phyloP scores from a whole-genome alignment of 345 rosid species.

The Aurinia saxatilis region DNA sequence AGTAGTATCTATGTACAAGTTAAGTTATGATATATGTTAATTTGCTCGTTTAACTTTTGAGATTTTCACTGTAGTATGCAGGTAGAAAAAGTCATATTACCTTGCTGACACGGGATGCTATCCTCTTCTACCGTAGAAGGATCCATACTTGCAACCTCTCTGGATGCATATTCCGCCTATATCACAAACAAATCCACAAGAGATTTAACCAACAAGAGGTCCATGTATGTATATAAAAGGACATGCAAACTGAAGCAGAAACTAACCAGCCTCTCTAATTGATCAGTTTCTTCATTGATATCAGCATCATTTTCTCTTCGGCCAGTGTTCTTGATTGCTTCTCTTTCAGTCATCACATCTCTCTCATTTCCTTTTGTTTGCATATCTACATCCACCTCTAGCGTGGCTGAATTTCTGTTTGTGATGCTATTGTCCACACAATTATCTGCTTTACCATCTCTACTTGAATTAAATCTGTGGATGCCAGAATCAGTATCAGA shows the following conservation, averaged over 20 bases:
- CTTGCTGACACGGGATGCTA: conserved; percentile 27
- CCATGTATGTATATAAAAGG: neutral
- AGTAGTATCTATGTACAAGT: neutral
- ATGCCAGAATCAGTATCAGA: conserved; percentile 22
- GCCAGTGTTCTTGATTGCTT: conserved; percentile 23
- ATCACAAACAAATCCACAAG: conserved; percentile 15
- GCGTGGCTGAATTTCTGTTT: conserved; percentile 12
- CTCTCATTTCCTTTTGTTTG: conserved; percentile 17
- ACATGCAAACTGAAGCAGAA: conserved; percentile 10
- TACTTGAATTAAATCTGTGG: conserved; percentile 22
- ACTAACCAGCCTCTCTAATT: conserved; percentile 35
- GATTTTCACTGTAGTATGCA: conserved; percentile 5
- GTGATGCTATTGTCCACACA: conserved; percentile 11
- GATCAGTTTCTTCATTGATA: conserved; percentile 24
- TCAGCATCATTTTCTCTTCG: conserved; percentile 23
- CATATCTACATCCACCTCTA: neutral
- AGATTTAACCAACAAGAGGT: conserved; percentile 11
- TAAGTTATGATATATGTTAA: neutral
- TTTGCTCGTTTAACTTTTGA: neutral
- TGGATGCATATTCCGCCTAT: conserved; percentile 30
- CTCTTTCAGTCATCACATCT: conserved; percentile 12
- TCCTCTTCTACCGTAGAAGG: conserved; percentile 20
- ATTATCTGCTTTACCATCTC: conserved; percentile 14
- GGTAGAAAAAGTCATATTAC: conserved; percentile 30
- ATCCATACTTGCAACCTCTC: conserved; percentile 29